Evolutionary conservation across 208 protist species (phyloP).

Genomic region (Tetramitus jugosus): DNA sequence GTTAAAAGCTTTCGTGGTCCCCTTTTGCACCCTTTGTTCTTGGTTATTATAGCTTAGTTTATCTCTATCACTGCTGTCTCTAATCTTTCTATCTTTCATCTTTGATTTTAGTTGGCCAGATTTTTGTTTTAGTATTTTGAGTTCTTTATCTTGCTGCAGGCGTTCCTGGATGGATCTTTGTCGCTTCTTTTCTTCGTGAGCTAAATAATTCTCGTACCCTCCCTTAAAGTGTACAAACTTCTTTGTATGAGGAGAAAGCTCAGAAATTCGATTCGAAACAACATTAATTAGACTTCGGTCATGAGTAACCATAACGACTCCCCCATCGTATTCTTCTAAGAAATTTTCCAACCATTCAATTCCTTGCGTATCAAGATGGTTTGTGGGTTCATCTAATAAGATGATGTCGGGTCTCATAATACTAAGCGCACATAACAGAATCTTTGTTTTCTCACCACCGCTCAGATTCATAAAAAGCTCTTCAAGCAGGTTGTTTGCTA

Average conservation of each 20-base stretch:
- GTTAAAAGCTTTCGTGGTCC: conserved; percentile 17
- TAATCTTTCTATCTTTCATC: conserved; percentile 15
- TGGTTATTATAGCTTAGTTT: conserved; percentile 47
- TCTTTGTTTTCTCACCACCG: conserved; percentile 23
- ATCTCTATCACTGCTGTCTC: conserved; percentile 25
- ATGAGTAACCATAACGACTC: conserved; percentile 57
- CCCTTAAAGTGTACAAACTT: conserved; percentile 49
- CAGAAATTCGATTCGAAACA: conserved; percentile 64
- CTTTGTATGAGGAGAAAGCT: conserved; percentile 37
- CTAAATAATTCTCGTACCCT: conserved; percentile 59
- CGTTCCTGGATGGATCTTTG: conserved; percentile 30
- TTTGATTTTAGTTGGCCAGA: conserved; percentile 39
- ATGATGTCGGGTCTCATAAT: conserved; percentile 38
- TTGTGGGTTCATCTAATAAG: conserved; percentile 71
- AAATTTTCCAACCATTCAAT: conserved; percentile 59
- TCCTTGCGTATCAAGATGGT: conserved; percentile 55
- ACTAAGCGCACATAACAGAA: conserved; percentile 1
- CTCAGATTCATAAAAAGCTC: neutral
- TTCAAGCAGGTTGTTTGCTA: conserved; percentile 1
- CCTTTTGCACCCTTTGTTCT: conserved; percentile 36
- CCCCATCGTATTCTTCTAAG: conserved; percentile 31
- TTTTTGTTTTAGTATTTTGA: conserved; percentile 44
- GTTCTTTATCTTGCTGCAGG: conserved; percentile 54
- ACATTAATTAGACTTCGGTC: conserved; percentile 57
- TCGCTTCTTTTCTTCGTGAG: conserved; percentile 58